Percentiles rank a stretch among this genome's conserved stretches.
phyloP scores from a whole-genome alignment of 2,329 filamentous ascomycete genomes.

The Dactylellina drechsleri region DNA sequence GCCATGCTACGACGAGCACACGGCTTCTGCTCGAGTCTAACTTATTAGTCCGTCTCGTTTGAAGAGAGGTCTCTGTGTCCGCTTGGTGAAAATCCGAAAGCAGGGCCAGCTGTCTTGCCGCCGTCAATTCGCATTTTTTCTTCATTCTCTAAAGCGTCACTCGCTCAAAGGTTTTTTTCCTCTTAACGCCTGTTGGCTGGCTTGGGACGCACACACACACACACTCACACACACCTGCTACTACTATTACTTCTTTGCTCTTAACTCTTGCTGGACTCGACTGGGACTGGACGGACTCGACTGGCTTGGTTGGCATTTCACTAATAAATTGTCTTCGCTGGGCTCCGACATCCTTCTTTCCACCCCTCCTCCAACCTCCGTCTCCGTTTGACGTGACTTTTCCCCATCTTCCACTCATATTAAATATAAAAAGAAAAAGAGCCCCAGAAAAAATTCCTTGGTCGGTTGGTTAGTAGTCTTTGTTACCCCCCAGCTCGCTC shows the following conservation, averaged over 20 bases:
- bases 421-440: constrained; percentile 4
- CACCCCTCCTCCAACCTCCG: constrained; percentile 53
- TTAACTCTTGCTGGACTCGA: too few species aligned
- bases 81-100: constrained; percentile 51
- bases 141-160: constrained; percentile 39
- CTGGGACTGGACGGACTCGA: too few species aligned
- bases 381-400: constrained; percentile 50
- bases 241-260: too few species aligned
- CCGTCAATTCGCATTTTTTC: constrained; percentile 43
- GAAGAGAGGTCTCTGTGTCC: constrained; percentile 1
- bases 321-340: constrained; percentile 51
- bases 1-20: background rate
- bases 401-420: constrained; percentile 6
- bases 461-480: constrained; percentile 30
- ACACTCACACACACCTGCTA: too few species aligned
- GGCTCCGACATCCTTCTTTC: constrained; percentile 44
- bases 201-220: background rate
- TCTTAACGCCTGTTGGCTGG: constrained; percentile 56
- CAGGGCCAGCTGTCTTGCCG: constrained; percentile 55
- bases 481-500: too few species aligned
- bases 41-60: constrained; percentile 10
- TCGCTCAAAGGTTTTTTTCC: constrained; percentile 57
- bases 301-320: too few species aligned
- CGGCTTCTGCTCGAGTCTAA: background rate
- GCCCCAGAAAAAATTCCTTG: constrained; percentile 19